Evolutionary conservation across 2,329 filamentous ascomycete genomes (phyloP), one percentile per base, ranked within the genome.

Genomic region (Fusarium sp.): DNA sequence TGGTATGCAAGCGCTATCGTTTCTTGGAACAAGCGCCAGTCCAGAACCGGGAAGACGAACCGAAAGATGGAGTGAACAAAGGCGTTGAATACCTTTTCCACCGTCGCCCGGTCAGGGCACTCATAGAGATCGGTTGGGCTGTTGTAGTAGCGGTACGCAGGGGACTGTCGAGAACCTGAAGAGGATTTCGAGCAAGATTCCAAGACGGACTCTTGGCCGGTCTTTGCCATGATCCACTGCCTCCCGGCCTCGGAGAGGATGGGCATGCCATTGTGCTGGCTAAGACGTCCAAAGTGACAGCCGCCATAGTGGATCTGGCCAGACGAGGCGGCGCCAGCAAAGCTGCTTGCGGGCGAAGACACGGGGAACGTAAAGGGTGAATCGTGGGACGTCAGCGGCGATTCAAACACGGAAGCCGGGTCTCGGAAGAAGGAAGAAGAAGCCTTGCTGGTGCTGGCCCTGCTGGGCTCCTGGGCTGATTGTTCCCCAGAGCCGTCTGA

Each of bases 1-100:
- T 70, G 59, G 57, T 85, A 85, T 0, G 82, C 83, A 0, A 71
- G 31, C 0, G 74, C 68, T 15, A 84, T 74, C 0, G 78, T 84
- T 2, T 78, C 71, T 11, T 70, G 59, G 51, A 85, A 85, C 0
- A 85, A 66, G 1, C 76, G 71, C 0, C 66, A 57, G 50, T 86
- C 81, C 3, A 84, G 63, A 2, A 83, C 29, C 0, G 84, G 83
- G 33, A 85, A 84, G 0, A 80, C 69, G 0, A 78, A 72, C 9
- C 75, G 74, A 52, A 82, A 73, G 1, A 78, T 66, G 0, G 75
- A 77, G 0, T 63, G 53, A 1, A 60, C 41, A 33, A 70, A 77
- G 0, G 55, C 36, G 0, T 63, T 25, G 1, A 76, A 52, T 9
- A 61, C 62, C 11, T 65, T 52, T 1, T 72, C 66, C 1, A 78